phyloP scores from a whole-genome alignment of 768 basidiomycete genomes.

The Tulasnella sp. region DNA sequence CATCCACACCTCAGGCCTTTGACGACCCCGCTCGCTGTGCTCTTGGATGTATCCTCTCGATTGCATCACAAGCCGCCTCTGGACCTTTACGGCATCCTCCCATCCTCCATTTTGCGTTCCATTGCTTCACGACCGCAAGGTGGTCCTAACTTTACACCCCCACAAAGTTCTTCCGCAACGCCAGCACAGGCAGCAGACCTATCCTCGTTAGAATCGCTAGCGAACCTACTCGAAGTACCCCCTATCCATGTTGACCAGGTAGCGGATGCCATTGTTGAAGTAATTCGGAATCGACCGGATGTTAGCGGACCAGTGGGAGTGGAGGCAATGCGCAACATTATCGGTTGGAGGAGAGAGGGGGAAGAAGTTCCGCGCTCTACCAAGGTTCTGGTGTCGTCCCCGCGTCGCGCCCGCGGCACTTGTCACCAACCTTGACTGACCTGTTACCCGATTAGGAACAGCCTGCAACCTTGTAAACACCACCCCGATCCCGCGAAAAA shows the following conservation, averaged over 20 bases:
- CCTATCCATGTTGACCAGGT: constrained; percentile 97
- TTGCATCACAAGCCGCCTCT: constrained; percentile 59
- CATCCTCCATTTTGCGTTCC: constrained; percentile 56
- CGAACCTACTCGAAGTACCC: constrained; percentile 75
- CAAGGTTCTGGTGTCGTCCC: constrained; percentile 7
- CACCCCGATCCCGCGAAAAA: constrained; percentile 60
- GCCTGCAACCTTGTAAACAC: constrained; percentile 78
- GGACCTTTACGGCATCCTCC: constrained; percentile 50
- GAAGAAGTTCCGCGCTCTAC: background rate
- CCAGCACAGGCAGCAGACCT: constrained; percentile 37
- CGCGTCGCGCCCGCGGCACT: constrained; percentile 3
- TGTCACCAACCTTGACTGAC: constrained; percentile 15
- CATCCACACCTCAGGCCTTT: constrained; percentile 92
- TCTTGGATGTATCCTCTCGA: constrained; percentile 75
- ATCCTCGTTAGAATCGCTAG: constrained; percentile 55
- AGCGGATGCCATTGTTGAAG: constrained; percentile 68
- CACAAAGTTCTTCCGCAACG: background rate
- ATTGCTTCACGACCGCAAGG: constrained; percentile 31
- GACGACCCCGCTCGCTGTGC: constrained; percentile 75
- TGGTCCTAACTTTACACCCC: constrained; percentile 32
- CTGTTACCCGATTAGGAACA: constrained; percentile 68
- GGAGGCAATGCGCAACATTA: constrained; percentile 64
- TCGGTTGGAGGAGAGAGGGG: constrained; percentile 52
- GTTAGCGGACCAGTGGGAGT: constrained; percentile 68
- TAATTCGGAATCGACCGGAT: constrained; percentile 47